These are phyloP conservation scores for Fusarium sp. DNA, from an alignment of 2,329 filamentous ascomycete genomes.

Conservation along the genomic window DNA sequence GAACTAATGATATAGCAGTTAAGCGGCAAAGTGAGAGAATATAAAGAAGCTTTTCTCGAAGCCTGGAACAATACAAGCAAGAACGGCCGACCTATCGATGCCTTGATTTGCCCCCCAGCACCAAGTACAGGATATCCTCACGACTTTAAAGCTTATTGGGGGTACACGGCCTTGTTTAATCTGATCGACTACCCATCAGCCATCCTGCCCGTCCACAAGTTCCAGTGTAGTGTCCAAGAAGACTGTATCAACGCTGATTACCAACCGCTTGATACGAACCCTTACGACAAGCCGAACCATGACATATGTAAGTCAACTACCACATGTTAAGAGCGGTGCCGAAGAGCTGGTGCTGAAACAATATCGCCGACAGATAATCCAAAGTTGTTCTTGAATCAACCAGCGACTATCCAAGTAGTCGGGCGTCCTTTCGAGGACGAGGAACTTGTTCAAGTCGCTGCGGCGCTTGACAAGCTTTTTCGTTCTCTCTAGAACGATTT, in stretches of 20 bases:
- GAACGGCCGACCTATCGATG: not conserved
- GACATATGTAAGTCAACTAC: constrained; percentile 9
- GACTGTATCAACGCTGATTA: not conserved
- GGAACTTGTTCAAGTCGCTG: constrained; percentile 9
- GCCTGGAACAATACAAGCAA: constrained; percentile 9
- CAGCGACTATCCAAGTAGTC: constrained; percentile 19
- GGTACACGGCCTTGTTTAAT: constrained; percentile 22
- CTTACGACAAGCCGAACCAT: constrained; percentile 17
- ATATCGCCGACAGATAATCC: not conserved
- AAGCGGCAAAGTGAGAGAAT: not conserved
- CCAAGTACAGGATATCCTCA: constrained; percentile 13
- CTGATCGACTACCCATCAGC: constrained; percentile 24
- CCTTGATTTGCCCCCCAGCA: constrained; percentile 14
- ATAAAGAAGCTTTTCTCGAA: not conserved
- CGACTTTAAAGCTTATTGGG: constrained; percentile 29
- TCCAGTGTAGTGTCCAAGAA: not conserved
- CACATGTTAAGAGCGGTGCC: fast-evolving
- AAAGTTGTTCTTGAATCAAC: not conserved
- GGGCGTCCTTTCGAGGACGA: constrained; percentile 25
- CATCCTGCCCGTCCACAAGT: not conserved
- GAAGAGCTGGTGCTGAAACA: not conserved
- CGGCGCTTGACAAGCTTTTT: not conserved
- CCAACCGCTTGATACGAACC: not conserved
- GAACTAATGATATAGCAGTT: not conserved
- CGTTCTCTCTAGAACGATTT: not conserved